Evolutionary conservation across 768 basidiomycete genomes (phyloP), one percentile per base, ranked within the genome.

Genomic region (Suillus brevipes): DNA sequence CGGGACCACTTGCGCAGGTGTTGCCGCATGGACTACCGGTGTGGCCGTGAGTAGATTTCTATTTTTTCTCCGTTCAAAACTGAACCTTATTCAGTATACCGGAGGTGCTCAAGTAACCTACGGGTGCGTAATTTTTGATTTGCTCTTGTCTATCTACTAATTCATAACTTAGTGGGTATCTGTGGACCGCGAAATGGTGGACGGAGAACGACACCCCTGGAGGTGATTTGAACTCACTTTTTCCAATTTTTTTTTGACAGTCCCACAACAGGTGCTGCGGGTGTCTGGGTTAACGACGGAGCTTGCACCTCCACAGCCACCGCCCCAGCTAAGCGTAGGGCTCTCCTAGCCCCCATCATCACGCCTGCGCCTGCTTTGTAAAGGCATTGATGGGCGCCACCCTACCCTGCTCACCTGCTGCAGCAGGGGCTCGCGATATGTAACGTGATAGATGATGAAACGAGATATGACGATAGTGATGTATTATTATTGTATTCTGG

Each of bases 251-350:
- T n/a, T n/a, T n/a, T n/a, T n/a, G 10, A 59, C 37, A 28, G 6
- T 4, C 12, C 28, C 6, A 45, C 13, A 6, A 31, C 60, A 87
- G 85, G 82, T 50, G 20, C 79, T 40, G 81, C 82, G 36, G 82
- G 78, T 55, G 85, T 82, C 61, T 89, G 88, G 88, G 78, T 79
- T 52, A 83, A 89, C 70, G 74, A 85, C 72, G 88, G 87, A 4
- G 72, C 82, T 62, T 89, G 87, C 74, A 47, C 72, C 28, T 68
- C 50, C 5, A 42, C 65, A 20, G 57, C 57, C 9, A 63, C 57
- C 36, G 18, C 64, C 13, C n/a, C 50, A 28, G n/a, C 18, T 28
- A 47, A 65, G 18, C 25, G 4, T 38, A 52, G 61, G 34, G 64
- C 28, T 43, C 10, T 63, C 38, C 50, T 9, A 12, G 38, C 62